Percentiles rank a stretch among this genome's conserved stretches.
Evolutionary conservation across 345 rosid genomes (phyloP).

Genomic region (Melaleuca alternifolia): DNA sequence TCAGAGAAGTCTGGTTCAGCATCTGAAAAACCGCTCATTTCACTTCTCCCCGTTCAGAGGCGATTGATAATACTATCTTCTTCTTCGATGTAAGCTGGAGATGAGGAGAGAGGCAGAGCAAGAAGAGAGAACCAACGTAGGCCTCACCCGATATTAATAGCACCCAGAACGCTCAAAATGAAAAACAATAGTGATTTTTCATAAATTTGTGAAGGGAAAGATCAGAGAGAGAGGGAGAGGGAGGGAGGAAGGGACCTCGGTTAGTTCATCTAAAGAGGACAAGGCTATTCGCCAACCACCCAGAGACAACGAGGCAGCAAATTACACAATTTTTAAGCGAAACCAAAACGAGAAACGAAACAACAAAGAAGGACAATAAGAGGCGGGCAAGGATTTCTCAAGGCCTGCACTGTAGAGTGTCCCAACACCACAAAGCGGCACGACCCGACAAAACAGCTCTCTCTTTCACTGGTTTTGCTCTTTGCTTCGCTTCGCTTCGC

Average conservation of each 20-base stretch:
- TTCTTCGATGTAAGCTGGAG: background rate
- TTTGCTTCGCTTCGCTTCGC: background rate
- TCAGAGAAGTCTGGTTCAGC: conserved; percentile 35
- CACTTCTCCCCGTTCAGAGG: background rate
- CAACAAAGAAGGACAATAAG: background rate
- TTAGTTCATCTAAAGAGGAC: background rate
- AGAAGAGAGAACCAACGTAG: background rate
- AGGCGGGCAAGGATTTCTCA: background rate
- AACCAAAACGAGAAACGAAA: background rate
- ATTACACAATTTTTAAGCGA: conserved; percentile 6
- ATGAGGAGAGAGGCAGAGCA: background rate
- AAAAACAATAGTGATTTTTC: background rate
- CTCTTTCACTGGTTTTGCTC: background rate
- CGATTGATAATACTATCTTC: background rate
- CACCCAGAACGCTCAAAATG: background rate
- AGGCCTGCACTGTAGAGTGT: background rate
- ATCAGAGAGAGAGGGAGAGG: background rate
- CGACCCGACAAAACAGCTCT: background rate
- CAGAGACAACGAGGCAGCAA: conserved; percentile 11
- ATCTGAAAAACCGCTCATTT: conserved; percentile 21
- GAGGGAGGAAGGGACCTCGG: background rate
- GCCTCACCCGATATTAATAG: background rate
- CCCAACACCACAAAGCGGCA: background rate
- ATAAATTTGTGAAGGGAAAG: background rate
- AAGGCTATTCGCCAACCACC: conserved; percentile 18